phyloP scores from a whole-genome alignment of 1,139 yeast species.

The Blastobotrys arbuscula region DNA sequence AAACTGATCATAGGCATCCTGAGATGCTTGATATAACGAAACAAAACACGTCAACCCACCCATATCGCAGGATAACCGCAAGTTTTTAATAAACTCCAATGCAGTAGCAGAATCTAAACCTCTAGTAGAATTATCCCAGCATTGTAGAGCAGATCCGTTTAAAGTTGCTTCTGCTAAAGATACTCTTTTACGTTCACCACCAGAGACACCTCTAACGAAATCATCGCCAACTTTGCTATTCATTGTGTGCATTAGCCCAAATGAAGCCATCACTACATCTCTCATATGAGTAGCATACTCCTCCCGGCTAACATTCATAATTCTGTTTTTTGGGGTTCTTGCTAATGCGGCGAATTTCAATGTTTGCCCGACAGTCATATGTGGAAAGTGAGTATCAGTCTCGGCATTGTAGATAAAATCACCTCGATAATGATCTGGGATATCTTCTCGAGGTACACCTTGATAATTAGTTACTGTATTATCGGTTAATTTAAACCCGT shows the following conservation, averaged over 20 bases:
- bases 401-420: slow-evolving; percentile 72
- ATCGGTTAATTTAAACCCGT: slow-evolving; percentile 58
- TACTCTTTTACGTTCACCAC: slow-evolving; percentile 82
- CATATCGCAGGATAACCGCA: slow-evolving; percentile 57
- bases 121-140: slow-evolving; percentile 74
- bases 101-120: slow-evolving; percentile 76
- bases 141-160: slow-evolving; percentile 57
- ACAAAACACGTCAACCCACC: slow-evolving; percentile 59
- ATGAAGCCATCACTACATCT: slow-evolving; percentile 66
- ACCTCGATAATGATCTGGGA: slow-evolving; percentile 52
- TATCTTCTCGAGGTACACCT: slow-evolving; percentile 39
- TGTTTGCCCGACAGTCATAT: slow-evolving; percentile 66
- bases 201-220: slow-evolving; percentile 71
- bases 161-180: slow-evolving; percentile 66
- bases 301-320: slow-evolving; percentile 52
- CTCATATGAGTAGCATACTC: slow-evolving; percentile 58
- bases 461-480: slow-evolving; percentile 40
- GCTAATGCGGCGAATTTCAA: slow-evolving; percentile 57
- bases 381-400: slow-evolving; percentile 66
- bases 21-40: slow-evolving; percentile 80
- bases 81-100: slow-evolving; percentile 63
- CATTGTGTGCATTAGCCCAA: slow-evolving; percentile 62
- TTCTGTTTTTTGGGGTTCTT: slow-evolving; percentile 62
- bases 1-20: slow-evolving; percentile 67
- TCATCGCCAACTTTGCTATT: slow-evolving; percentile 69